These are phyloP conservation scores for Exophiala viscosa DNA, from an alignment of 2,329 filamentous ascomycete species.

Conservation along the genomic window DNA sequence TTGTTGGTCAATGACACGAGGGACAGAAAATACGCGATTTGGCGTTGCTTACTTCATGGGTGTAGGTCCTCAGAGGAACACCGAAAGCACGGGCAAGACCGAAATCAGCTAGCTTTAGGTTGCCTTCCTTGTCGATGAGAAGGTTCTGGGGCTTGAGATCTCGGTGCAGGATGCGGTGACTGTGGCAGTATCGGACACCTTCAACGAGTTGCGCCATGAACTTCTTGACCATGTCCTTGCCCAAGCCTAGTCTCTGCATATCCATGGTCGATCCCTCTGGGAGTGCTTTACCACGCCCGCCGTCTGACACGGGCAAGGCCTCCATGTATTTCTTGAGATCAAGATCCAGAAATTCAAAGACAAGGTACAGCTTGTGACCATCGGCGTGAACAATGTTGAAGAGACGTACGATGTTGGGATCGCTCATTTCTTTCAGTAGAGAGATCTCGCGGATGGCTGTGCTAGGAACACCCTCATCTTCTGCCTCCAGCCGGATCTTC, in stretches of 20 bases:
- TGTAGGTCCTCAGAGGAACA: constrained; percentile 85
- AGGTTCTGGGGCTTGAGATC: constrained; percentile 90
- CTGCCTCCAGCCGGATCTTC: constrained; percentile 91
- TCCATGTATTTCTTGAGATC: constrained; percentile 98
- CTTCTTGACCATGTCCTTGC: constrained; percentile 79
- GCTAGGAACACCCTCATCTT: constrained; percentile 89
- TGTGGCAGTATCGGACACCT: constrained; percentile 83
- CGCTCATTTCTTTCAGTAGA: constrained; percentile 88
- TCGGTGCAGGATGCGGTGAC: constrained; percentile 79
- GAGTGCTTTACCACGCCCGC: constrained; percentile 78
- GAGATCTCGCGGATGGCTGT: constrained; percentile 94
- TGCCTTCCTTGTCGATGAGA: constrained; percentile 79
- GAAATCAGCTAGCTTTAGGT: constrained; percentile 87
- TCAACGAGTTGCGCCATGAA: constrained; percentile 87
- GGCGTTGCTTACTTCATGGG: constrained; percentile 63
- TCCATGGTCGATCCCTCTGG: constrained; percentile 69
- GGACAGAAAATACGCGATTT: background rate
- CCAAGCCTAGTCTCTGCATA: constrained; percentile 66
- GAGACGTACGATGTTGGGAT: constrained; percentile 83
- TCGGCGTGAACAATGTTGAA: constrained; percentile 93
- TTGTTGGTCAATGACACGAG: constrained; percentile 4
- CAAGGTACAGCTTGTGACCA: constrained; percentile 89
- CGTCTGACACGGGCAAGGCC: constrained; percentile 75
- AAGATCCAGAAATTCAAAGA: constrained; percentile 86
- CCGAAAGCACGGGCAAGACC: constrained; percentile 86